These are phyloP conservation scores for Auriscalpium microsporum DNA, from an alignment of 768 basidiomycete species.

Conservation along the genomic window DNA sequence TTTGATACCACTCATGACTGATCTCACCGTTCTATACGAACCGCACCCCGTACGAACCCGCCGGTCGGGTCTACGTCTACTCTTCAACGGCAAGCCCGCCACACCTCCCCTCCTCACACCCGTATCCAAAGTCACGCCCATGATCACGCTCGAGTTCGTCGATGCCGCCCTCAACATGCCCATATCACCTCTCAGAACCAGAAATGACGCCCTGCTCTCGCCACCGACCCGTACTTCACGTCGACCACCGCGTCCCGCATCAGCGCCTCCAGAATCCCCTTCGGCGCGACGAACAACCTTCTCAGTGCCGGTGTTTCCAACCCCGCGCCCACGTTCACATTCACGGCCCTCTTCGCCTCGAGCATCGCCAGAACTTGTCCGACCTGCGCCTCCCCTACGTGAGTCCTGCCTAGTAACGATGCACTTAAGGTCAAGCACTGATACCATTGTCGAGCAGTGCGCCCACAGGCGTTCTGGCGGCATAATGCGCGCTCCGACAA, in stretches of 20 bases:
- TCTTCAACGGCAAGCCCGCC: background rate
- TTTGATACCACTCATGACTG: background rate
- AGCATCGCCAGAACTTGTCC: conserved; percentile 33
- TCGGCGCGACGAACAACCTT: background rate
- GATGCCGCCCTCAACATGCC: background rate
- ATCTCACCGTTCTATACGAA: conserved; percentile 1
- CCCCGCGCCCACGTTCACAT: background rate
- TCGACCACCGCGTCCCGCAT: background rate
- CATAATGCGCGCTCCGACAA: conserved; percentile 67
- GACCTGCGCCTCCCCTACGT: conserved; percentile 61
- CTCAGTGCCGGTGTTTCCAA: background rate
- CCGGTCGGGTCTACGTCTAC: background rate
- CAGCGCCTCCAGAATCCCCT: background rate
- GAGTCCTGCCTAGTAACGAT: conserved; percentile 22
- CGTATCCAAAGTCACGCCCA: background rate
- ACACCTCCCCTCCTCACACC: background rate
- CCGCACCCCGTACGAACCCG: background rate
- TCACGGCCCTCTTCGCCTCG: background rate
- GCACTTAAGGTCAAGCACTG: background rate
- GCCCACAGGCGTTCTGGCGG: conserved; percentile 79
- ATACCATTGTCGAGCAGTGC: conserved; percentile 34
- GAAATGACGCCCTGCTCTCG: background rate
- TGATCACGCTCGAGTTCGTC: background rate
- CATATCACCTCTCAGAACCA: background rate
- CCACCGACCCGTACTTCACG: background rate